phyloP scores from a whole-genome alignment of 257 asterid species.

The Salvia splendens region DNA sequence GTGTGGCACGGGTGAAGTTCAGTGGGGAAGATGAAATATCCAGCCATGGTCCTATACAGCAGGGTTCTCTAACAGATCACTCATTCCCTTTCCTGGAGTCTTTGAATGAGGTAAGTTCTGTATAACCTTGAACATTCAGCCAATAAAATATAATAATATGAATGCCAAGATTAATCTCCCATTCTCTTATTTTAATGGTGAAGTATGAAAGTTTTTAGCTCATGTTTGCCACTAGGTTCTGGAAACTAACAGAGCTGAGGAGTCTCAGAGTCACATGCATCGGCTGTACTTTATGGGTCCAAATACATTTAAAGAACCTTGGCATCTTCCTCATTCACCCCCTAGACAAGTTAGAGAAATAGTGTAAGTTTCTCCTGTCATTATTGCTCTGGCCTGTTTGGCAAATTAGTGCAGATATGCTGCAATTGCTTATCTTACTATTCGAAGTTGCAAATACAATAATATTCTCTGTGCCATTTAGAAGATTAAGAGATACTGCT shows the following conservation, averaged over 20 bases:
- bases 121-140: background rate
- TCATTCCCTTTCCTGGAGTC: slow-evolving; percentile 98
- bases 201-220: slow-evolving; percentile 29
- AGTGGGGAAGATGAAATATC: slow-evolving; percentile 87
- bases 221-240: slow-evolving; percentile 60
- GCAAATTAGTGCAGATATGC: slow-evolving; percentile 22
- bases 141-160: background rate
- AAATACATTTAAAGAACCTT: slow-evolving; percentile 92
- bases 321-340: slow-evolving; percentile 99
- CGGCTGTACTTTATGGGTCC: slow-evolving; percentile 93
- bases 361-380: slow-evolving; percentile 64
- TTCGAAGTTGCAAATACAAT: background rate
- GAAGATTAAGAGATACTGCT: background rate
- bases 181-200: slow-evolving; percentile 21
- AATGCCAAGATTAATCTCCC: slow-evolving; percentile 23
- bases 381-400: slow-evolving; percentile 1
- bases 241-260: slow-evolving; percentile 98
- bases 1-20: slow-evolving; percentile 96
- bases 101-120: slow-evolving; percentile 73
- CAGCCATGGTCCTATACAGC: slow-evolving; percentile 89
- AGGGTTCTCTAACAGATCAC: slow-evolving; percentile 90
- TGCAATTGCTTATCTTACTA: slow-evolving; percentile 10
- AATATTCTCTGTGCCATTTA: slow-evolving; percentile 1
- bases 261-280: slow-evolving; percentile 93
- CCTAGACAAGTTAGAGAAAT: slow-evolving; percentile 90